Evolutionary conservation across 2,329 filamentous ascomycete genomes (phyloP), one percentile per base, ranked within the genome.

Genomic region (Teratosphaeria destructans): DNA sequence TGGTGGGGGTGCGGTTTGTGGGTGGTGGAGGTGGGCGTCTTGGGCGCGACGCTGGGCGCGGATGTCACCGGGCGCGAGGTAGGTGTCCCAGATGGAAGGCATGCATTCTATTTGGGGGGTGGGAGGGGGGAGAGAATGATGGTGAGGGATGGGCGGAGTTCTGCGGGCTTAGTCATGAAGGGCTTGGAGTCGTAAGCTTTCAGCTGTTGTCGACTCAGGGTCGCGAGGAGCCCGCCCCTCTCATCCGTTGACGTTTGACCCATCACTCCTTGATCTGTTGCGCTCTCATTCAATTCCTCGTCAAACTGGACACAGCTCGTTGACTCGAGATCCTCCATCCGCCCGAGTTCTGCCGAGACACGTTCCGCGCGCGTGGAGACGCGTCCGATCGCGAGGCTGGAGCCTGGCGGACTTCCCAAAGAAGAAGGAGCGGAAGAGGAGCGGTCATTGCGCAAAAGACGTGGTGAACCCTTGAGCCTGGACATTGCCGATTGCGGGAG

Each of bases 1-100:
- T 3, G 54, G 34, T 39, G 52, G 6, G 32, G 52, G 11, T n/a
- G 57, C 5, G 5, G 53, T 16, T 11, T 19, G 19, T 34, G 14
- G 39, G 14, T 52, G 32, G 32, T 19, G 54, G 34, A 29, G 43
- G 12, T 12, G 53, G 53, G 19, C 5, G 14, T 16, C 53, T 23
- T 49, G n/a, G 43, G 19, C 43, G n/a, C 27, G 54, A 16, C 58
- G 55, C 27, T 63, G 64, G 14, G 59, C 60, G 57, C 69, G 68
- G 19, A 70, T 49, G 59, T 71, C 70, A 61, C 70, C 70, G 49
- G 70, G 70, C 14, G 68, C 68, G 56, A 72, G 60, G 60, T 69
- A 72, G 59, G 55, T 62, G 58, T 71, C 68, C 67, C 68, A 72
- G 65, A 67, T 49, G 43, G 43, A 67, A 58, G 70, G 69, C 67